Base-by-base conservation (phyloP, 179 eudicot genomes). In the Spergularia azorica region DNA sequence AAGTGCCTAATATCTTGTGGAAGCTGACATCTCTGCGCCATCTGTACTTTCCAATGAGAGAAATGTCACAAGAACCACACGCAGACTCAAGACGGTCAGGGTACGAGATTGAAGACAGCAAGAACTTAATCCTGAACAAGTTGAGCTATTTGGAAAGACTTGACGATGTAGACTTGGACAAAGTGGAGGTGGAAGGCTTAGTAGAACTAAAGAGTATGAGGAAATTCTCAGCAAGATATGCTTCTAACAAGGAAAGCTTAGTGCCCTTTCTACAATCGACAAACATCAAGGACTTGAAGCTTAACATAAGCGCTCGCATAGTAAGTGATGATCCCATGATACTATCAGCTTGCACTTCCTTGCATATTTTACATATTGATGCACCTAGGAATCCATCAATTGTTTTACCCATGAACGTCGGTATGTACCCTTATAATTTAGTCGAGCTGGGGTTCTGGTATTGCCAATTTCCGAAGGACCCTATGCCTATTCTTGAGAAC, bases 21-120 rank as follows among this genome's bases (percentile, higher is more conserved):
- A 78, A 71, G 72, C 60, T 81, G 79, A 67, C 14, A 57, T 65
- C 56, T 6, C 61, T 82, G 48, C 41, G 58, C 17, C 83, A 75
- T 62, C 39, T 79, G 16, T 82, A 77, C 70, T 63, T 78, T 26
- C 73, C 82, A 6, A 0, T 0, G 11, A 65, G 32, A 9, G 4
- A 12, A 0, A 41, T 51, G 1, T 73, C 67, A 9, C 32, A 76
- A 57, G 73, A 67, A 63, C 0, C 0, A 0, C 6, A 4, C 21
- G 4, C 15, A 0, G 0, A 10, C 3, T 46, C 9, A 46, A 0
- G 1, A 5, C 9, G 1, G 1, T 14, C 11, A 38, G 36, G 76
- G 8, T 56, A 64, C 46, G 14, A 15, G 63, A 71, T 32, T 15
- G 5, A 32, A 2, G 66, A n/a, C 0, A 51, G 9, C 15, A 36